Conservation (phyloP, 108 stramenopile species). For the Discostella stelligeroides region DNA sequence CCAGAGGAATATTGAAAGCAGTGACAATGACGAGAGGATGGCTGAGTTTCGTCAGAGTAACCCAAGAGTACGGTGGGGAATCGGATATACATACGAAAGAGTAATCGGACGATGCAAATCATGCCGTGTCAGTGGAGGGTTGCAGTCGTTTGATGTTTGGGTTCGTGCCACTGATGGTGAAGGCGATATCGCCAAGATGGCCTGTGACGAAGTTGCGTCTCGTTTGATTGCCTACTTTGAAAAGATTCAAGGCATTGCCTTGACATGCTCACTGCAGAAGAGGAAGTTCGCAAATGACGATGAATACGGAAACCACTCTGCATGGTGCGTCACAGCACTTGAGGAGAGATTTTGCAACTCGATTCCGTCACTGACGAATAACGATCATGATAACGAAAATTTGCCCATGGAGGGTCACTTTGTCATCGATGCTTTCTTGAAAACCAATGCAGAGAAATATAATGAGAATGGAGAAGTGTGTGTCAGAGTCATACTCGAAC, state of each 20-base stretch:
- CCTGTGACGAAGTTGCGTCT: slow-evolving; percentile 24
- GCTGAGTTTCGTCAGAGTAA: not conserved
- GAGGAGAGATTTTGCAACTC: slow-evolving; percentile 35
- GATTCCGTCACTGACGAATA: not conserved
- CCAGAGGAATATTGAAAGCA: slow-evolving; percentile 63
- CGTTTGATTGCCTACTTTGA: slow-evolving; percentile 31
- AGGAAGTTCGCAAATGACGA: slow-evolving; percentile 5
- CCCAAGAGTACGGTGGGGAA: slow-evolving; percentile 82
- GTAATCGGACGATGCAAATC: slow-evolving; percentile 34
- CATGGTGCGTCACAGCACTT: slow-evolving; percentile 23
- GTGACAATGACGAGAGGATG: not conserved
- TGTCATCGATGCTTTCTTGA: slow-evolving; percentile 46
- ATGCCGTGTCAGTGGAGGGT: slow-evolving; percentile 29
- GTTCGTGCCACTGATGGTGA: not conserved
- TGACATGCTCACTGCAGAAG: slow-evolving; percentile 19
- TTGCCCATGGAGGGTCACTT: slow-evolving; percentile 70
- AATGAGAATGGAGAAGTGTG: slow-evolving; percentile 3
- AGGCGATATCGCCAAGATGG: slow-evolving; percentile 7
- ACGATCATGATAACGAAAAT: slow-evolving; percentile 30
- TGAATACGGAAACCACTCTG: not conserved
- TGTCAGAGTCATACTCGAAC: slow-evolving; percentile 49
- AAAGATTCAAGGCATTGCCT: slow-evolving; percentile 1
- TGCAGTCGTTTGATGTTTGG: slow-evolving; percentile 34
- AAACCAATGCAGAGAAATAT: not conserved
- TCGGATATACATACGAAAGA: slow-evolving; percentile 87